These are phyloP conservation scores for Syzygium jambos DNA, from an alignment of 345 rosid genomes.

Conservation along the genomic window DNA sequence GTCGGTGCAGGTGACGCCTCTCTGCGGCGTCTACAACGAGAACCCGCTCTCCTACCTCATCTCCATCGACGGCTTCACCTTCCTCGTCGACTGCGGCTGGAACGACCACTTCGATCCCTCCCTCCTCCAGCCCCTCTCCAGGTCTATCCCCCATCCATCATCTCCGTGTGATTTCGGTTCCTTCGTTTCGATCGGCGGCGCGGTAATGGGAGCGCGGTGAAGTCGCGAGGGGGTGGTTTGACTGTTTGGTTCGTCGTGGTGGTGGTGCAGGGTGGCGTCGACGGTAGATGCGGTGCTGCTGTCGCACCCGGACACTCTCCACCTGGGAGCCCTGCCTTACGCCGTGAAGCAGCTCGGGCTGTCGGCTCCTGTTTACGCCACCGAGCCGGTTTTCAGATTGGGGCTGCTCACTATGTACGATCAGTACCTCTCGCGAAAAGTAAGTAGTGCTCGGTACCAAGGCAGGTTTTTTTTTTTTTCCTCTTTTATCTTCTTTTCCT, in stretches of 20 bases:
- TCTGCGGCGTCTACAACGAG: constrained; percentile 90
- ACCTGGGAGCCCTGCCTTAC: constrained; percentile 90
- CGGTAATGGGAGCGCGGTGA: background rate
- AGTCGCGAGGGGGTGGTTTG: background rate
- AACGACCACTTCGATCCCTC: constrained; percentile 87
- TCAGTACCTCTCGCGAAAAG: constrained; percentile 85
- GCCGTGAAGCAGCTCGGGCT: constrained; percentile 87
- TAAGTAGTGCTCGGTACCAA: constrained; percentile 1
- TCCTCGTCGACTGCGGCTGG: constrained; percentile 96
- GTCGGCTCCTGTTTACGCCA: constrained; percentile 75
- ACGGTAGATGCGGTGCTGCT: constrained; percentile 78
- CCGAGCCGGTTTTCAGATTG: constrained; percentile 74
- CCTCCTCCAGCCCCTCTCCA: constrained; percentile 85
- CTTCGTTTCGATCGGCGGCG: background rate
- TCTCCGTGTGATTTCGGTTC: background rate
- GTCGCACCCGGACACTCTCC: constrained; percentile 84
- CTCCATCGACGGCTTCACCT: constrained; percentile 81
- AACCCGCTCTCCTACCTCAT: constrained; percentile 84
- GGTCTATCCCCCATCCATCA: constrained; percentile 7
- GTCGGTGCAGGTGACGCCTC: constrained; percentile 76
- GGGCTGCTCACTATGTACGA: constrained; percentile 97
- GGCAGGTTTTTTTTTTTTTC: background rate
- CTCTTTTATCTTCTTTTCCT: too few relatives aligned
- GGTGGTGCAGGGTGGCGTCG: constrained; percentile 53
- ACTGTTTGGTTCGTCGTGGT: background rate